phyloP scores from a whole-genome alignment of 768 basidiomycete genomes.

The Trametes punicea region DNA sequence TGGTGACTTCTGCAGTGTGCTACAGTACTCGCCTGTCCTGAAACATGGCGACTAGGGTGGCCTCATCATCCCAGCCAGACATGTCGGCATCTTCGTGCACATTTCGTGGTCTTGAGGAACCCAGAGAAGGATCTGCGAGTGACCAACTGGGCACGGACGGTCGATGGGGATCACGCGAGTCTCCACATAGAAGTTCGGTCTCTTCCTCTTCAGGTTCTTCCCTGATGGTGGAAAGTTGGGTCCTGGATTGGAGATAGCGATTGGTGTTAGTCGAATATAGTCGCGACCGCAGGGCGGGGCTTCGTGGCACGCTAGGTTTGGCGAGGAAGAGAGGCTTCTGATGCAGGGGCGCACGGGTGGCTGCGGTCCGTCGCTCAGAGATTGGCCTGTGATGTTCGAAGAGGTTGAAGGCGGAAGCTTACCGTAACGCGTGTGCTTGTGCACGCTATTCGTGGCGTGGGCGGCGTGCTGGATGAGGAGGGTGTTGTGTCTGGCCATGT shows the following conservation, averaged over 20 bases:
- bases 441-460: constrained; percentile 6
- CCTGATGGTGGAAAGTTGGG: constrained; percentile 17
- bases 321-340: constrained; percentile 17
- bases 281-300: constrained; percentile 14
- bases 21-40: constrained; percentile 26
- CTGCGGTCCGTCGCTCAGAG: constrained; percentile 10
- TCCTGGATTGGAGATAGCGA: constrained; percentile 15
- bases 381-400: not conserved
- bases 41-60: constrained; percentile 30
- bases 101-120: not conserved
- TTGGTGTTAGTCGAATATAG: constrained; percentile 17
- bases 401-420: not conserved
- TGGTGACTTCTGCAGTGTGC: not conserved
- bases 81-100: constrained; percentile 21
- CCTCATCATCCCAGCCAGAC: constrained; percentile 32
- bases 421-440: constrained; percentile 13
- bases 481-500: constrained; percentile 20
- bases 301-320: constrained; percentile 5
- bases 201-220: constrained; percentile 20
- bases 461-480: constrained; percentile 18
- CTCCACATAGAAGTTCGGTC: not conserved
- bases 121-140: not conserved
- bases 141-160: not conserved
- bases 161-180: constrained; percentile 2
- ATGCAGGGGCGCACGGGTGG: constrained; percentile 8